Evolutionary conservation across 208 protist genomes (phyloP), one percentile per base, ranked within the genome.

Genomic region (Leptomonas pyrrhocoris): DNA sequence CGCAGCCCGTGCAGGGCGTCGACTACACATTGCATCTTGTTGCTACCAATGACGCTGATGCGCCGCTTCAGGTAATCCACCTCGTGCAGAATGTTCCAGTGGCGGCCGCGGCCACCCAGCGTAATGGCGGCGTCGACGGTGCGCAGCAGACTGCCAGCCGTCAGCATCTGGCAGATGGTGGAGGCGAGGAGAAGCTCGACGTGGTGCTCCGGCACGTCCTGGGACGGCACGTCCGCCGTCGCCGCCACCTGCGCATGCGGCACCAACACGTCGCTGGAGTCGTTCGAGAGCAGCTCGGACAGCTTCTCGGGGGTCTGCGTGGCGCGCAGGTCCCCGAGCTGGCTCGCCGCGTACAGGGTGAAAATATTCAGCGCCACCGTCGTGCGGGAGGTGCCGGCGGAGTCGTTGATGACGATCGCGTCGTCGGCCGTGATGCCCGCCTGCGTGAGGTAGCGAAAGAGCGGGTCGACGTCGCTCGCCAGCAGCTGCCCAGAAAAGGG

Each of bases 81-180:
- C 34, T 61, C 61, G 74, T 96, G 86, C 54, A 96, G 79, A 13
- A 96, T 83, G 69, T 96, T 96, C 81, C 86, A 93, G 43, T 79
- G 74, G 13, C 40, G 60, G 13, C 91, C 91, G 5, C 68, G 75
- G 16, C 91, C 91, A 62, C 91, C 81, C 38, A 96, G 77, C 2
- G 66, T 21, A 46, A 94, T 87, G 19, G 78, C 84, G n/a, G 86
- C 82, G 43, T 89, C 79, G 7, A 93, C 86, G 16, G 89, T 89
- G 48, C 79, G 77, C 36, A 96, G 67, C 38, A 96, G 66, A 3
- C 81, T 88, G 51, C 91, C 91, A 11, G 88, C 81, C 19, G 84
- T 90, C 31, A 96, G 82, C 86, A 96, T 96, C 74, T 96, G 91
- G 71, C 86, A 91, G 31, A 96, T 94, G 38, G 85, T 93, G 6